phyloP scores from a whole-genome alignment of 2,329 filamentous ascomycete genomes.

The Microsporum audouinii region DNA sequence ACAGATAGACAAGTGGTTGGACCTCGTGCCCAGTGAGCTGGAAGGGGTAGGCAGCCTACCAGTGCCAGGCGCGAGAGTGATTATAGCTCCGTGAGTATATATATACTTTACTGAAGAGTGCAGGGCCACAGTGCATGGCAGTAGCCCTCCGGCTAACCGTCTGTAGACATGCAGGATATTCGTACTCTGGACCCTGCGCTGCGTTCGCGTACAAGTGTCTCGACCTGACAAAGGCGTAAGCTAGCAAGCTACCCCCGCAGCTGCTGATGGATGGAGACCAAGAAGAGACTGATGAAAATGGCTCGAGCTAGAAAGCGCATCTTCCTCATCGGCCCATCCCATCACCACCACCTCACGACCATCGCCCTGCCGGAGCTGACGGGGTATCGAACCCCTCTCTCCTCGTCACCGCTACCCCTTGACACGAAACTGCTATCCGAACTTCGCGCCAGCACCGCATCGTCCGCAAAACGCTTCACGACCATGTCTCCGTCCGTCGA shows the following conservation, averaged over 20 bases:
- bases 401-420: conserved; percentile 33
- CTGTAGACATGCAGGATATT: conserved; percentile 78
- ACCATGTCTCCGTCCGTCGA: conserved; percentile 57
- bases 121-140: neutral
- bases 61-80: conserved; percentile 60
- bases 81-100: conserved; percentile 76
- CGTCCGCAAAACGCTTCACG: conserved; percentile 28
- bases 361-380: conserved; percentile 65
- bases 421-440: conserved; percentile 34
- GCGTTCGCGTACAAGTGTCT: conserved; percentile 90
- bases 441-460: conserved; percentile 23
- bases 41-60: conserved; percentile 55
- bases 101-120: neutral
- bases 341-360: conserved; percentile 68
- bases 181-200: conserved; percentile 81
- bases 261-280: neutral
- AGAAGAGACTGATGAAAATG: neutral
- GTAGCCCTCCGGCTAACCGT: conserved; percentile 17
- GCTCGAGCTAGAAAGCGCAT: conserved; percentile 55
- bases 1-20: conserved; percentile 67
- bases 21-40: conserved; percentile 54
- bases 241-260: conserved; percentile 8
- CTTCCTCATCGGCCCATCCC: conserved; percentile 86
- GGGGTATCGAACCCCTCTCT: conserved; percentile 36
- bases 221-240: conserved; percentile 63